Evolutionary conservation across 805 yeast genomes (phyloP).

Genomic region (Saturnispora saitoi): DNA sequence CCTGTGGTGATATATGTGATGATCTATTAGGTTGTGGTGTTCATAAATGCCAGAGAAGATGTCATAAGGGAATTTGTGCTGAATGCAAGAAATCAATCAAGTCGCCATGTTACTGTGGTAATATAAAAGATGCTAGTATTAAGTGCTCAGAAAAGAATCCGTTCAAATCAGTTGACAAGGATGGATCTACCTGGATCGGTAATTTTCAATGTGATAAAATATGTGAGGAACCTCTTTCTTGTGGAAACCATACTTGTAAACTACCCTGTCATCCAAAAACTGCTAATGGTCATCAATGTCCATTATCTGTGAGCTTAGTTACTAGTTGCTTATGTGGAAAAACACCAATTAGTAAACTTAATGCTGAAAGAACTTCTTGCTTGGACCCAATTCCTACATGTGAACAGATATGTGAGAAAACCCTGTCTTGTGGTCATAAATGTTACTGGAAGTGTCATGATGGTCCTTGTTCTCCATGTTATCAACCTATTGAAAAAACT

Average conservation of each 20-base stretch:
- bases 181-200: slow-evolving; percentile 37
- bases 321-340: slow-evolving; percentile 78
- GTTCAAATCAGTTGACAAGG: slow-evolving; percentile 21
- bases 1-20: slow-evolving; percentile 54
- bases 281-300: slow-evolving; percentile 37
- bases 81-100: slow-evolving; percentile 44
- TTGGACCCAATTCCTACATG: slow-evolving; percentile 78
- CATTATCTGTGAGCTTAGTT: slow-evolving; percentile 49
- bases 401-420: slow-evolving; percentile 52
- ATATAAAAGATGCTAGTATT: slow-evolving; percentile 30
- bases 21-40: slow-evolving; percentile 60
- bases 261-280: slow-evolving; percentile 45
- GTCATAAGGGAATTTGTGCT: slow-evolving; percentile 85
- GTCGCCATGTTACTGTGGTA: slow-evolving; percentile 72
- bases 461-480: slow-evolving; percentile 67
- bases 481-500: slow-evolving; percentile 36
- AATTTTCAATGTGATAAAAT: slow-evolving; percentile 37
- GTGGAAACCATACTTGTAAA: slow-evolving; percentile 52
- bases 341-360: slow-evolving; percentile 22
- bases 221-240: slow-evolving; percentile 46
- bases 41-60: slow-evolving; percentile 53
- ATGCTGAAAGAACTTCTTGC: slow-evolving; percentile 47
- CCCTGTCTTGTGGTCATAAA: slow-evolving; percentile 59
- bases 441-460: slow-evolving; percentile 69
- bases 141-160: slow-evolving; percentile 39